Percentiles rank a stretch among this genome's conserved stretches.
These are phyloP conservation scores for Arthromyces matolae DNA, from an alignment of 768 basidiomycete genomes.

Conservation along the genomic window DNA sequence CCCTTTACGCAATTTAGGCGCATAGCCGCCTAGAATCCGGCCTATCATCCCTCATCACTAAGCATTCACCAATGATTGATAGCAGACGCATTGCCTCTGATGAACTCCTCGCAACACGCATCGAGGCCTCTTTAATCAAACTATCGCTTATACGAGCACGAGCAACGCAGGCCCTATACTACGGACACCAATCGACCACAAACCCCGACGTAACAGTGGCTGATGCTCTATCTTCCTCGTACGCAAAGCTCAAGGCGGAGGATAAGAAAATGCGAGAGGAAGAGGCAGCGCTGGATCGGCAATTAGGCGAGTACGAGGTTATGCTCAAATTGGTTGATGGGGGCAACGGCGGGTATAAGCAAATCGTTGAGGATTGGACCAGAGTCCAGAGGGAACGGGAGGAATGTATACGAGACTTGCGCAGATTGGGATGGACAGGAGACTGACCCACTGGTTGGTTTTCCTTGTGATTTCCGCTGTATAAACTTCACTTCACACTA, in stretches of 20 bases:
- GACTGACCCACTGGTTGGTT: slow-evolving; percentile 25
- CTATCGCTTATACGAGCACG: slow-evolving; percentile 42
- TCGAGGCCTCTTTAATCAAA: slow-evolving; percentile 47
- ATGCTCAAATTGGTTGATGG: slow-evolving; percentile 42
- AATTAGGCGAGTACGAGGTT: slow-evolving; percentile 39
- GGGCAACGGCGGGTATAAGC: slow-evolving; percentile 35
- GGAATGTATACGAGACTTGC: slow-evolving; percentile 45
- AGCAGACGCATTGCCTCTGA: slow-evolving; percentile 30
- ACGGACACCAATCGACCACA: slow-evolving; percentile 22
- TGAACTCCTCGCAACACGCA: slow-evolving; percentile 39
- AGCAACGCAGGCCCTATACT: slow-evolving; percentile 37
- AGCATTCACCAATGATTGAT: slow-evolving; percentile 25
- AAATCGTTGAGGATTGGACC: slow-evolving; percentile 47
- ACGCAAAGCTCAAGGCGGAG: slow-evolving; percentile 31
- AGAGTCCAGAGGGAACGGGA: slow-evolving; percentile 45
- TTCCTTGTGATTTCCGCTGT: no score
- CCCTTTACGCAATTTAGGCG: slow-evolving; percentile 19
- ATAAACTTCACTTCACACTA: no score
- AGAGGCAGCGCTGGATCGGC: slow-evolving; percentile 31
- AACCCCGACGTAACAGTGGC: slow-evolving; percentile 24
- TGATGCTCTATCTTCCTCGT: slow-evolving; percentile 29
- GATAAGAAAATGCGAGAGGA: slow-evolving; percentile 35
- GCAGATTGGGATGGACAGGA: slow-evolving; percentile 49
- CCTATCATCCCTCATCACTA: slow-evolving; percentile 24
- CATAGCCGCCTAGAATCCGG: slow-evolving; percentile 29